Base-by-base conservation (phyloP, 148 eudicot genomes). In the Dysphania ambrosioides region DNA sequence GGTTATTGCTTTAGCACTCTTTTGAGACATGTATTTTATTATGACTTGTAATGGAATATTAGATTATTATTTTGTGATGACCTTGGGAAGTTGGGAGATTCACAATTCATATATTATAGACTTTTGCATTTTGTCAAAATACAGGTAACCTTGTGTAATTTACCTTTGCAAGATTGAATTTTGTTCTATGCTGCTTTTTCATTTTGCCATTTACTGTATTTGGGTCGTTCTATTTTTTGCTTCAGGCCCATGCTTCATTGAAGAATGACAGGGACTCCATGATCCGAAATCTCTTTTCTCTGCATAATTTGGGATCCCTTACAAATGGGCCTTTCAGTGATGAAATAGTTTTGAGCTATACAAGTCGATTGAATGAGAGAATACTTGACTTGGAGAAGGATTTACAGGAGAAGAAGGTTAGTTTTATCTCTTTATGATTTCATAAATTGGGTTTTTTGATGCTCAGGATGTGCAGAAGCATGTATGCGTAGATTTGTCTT, bases 361-460 rank as follows among this genome's bases (percentile, higher is more conserved):
- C 85, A 51, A 82, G 71, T 69, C 80, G 87, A 74, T 84, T 92
- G 44, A 76, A 81, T 68, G 77, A 82, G 44, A 92, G 88, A 82
- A 73, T 90, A 73, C 72, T 68, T 71, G 88, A 88, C 65, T 79
- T 92, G 68, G 83, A 84, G 79, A 89, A 71, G 71, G 97, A 92
- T 78, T 76, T 90, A 79, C 74, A 83, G 74, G 88, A 86, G 68
- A 88, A 90, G 80, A 90, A 92, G 94, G 99, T 96, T 58, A 79
- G 59, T 16, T 23, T 18, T 63, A 16, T 1, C 24, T 18, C 8
- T 31, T 32, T 63, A 32, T 30, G 40, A 63, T 65, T 36, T 65
- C 10, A 8, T 36, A 18, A 16, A 16, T 63, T 63, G 38, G 24
- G 66, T 41, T 65, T 64, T 30, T 21, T 47, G 49, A 18, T 62